Conservation (phyloP, 139 green algal species). For the Edaphochlamys debaryana region DNA sequence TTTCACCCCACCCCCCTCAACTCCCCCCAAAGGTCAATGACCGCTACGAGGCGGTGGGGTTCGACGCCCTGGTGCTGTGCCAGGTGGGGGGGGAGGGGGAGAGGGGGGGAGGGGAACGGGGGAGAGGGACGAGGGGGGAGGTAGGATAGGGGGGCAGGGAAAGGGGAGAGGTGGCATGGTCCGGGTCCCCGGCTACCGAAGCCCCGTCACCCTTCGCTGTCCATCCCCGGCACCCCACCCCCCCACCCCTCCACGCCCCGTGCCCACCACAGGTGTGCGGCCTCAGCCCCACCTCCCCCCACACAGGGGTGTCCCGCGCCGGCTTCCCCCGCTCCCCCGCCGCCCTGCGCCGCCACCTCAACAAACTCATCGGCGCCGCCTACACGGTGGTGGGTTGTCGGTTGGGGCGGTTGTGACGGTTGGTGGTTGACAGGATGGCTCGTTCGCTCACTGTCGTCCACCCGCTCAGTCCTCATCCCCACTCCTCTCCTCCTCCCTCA, state of each 20-base stretch:
- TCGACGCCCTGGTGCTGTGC: conserved; percentile 88
- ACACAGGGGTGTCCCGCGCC: conserved; percentile 62
- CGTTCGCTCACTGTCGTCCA: neutral
- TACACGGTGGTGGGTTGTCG: conserved; percentile 62
- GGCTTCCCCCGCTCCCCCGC: conserved; percentile 72
- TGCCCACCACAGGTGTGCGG: conserved; percentile 79
- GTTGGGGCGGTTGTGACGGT: neutral
- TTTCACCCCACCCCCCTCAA: neutral
- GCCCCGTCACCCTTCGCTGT: too few species aligned
- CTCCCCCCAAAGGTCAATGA: conserved; percentile 73
- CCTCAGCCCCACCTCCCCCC: conserved; percentile 82
- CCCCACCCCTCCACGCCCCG: too few species aligned
- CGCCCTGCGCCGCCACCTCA: conserved; percentile 75
- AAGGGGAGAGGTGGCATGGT: too few species aligned
- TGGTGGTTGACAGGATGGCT: neutral
- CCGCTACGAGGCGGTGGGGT: conserved; percentile 90
- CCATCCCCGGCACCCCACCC: too few species aligned
- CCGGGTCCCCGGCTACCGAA: too few species aligned
- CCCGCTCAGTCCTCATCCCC: too few species aligned
- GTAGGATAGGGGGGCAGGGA: too few species aligned
- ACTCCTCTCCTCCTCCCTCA: too few species aligned
- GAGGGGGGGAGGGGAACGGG: too few species aligned
- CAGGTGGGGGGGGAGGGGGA: too few species aligned
- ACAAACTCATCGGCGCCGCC: conserved; percentile 65
- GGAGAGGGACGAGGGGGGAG: too few species aligned